Evolutionary conservation across 1,284 basidiomycete genomes (phyloP), one percentile per base, ranked within the genome.

Genomic region (Taiwanofungus camphoratus): DNA sequence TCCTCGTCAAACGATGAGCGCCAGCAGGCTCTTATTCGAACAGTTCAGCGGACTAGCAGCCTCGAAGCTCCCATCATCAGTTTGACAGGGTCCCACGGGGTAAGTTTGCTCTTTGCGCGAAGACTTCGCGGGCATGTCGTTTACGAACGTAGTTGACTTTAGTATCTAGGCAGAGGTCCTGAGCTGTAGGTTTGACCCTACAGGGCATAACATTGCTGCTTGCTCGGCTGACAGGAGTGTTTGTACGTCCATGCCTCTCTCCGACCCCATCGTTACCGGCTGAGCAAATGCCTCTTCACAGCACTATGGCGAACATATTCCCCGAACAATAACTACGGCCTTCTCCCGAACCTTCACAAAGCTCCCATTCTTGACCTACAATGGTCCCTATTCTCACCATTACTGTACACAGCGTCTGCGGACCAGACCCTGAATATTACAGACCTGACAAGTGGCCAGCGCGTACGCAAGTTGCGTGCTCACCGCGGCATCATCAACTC

Each of bases 401-500:
- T 74, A 15, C 68, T 96, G 30, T 84, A 94, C 59, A 84, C 84
- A 16, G 85, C 87, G 27, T 83, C 87, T 0, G 89, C 91, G 2
- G 93, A 96, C 70, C 85, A 87, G 62, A 81, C 81, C 0, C 69
- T 96, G 33, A 70, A 67, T 45, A 72, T 88, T 32, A 79, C 83
- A 2, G 86, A 94, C 64, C 70, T 87, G 29, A 77, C 77, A 1
- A 86, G 86, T 0, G 92, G 92, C 31, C 78, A 90, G 59, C 79
- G 85, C 34, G 63, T 79, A 39, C 74, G 81, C 50, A 79, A 81
- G 57, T 79, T 90, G 36, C 78, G 86, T 34, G 92, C 89, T 0
- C 92, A 96, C 63, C 79, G 80, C 46, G 92, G 87, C 39, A 87
- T 95, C 47, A 79, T 95, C 66, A 96, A 96, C 62, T 69, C 80